Conservation (phyloP, 1,139 yeast genomes). For the Pichia sp. region DNA sequence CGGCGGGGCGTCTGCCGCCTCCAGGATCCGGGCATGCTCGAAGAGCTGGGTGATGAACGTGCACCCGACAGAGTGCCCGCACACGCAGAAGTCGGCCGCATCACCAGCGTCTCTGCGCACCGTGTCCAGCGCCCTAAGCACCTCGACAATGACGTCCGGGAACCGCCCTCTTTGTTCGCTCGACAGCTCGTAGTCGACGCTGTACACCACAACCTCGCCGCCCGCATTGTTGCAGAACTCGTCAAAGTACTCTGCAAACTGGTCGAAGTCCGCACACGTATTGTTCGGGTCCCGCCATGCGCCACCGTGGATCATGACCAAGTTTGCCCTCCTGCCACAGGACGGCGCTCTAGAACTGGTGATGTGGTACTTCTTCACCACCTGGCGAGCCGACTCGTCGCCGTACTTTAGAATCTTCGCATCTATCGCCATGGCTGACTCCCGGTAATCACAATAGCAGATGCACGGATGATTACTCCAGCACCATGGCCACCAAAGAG, state of each 20-base stretch:
- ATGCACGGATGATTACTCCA: not conserved
- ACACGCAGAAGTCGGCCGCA: constrained; percentile 33
- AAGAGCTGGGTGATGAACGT: constrained; percentile 59
- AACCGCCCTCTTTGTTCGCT: constrained; percentile 49
- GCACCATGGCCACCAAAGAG: too few species aligned
- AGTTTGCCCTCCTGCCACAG: not conserved
- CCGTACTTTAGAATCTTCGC: constrained; percentile 14
- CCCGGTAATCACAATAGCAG: not conserved
- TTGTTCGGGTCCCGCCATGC: constrained; percentile 78
- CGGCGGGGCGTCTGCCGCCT: not conserved
- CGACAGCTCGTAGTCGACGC: constrained; percentile 66
- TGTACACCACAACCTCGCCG: constrained; percentile 26
- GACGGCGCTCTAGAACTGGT: not conserved
- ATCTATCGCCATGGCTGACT: not conserved
- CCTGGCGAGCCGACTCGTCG: constrained; percentile 21
- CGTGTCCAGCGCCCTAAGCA: constrained; percentile 40
- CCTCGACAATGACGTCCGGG: constrained; percentile 62
- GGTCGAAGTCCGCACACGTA: constrained; percentile 52
- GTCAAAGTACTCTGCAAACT: constrained; percentile 32
- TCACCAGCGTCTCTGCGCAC: constrained; percentile 27
- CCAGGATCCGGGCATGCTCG: constrained; percentile 22
- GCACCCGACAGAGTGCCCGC: constrained; percentile 87
- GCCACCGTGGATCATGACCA: constrained; percentile 74
- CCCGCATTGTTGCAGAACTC: not conserved
- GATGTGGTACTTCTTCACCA: constrained; percentile 18